Percentiles rank a stretch among this genome's conserved stretches.
These are phyloP conservation scores for Emmonsia crescens DNA, from an alignment of 2,329 filamentous ascomycete species.

Conservation along the genomic window DNA sequence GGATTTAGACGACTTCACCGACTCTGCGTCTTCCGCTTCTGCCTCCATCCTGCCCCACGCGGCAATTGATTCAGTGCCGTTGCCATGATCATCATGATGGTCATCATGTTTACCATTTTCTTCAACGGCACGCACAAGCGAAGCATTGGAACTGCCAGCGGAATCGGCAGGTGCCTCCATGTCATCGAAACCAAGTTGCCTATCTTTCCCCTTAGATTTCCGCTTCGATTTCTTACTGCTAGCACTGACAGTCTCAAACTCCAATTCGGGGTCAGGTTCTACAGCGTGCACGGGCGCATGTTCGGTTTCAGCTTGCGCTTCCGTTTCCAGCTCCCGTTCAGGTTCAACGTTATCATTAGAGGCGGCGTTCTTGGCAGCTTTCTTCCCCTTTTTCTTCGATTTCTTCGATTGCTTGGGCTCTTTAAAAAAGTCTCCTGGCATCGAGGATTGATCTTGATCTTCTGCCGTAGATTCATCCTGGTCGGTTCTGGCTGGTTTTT, in stretches of 20 bases:
- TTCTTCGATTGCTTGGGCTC: not conserved
- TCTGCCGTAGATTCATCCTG: not conserved
- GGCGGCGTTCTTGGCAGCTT: not conserved
- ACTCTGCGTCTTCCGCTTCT: constrained; percentile 15
- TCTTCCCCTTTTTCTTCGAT: constrained; percentile 5
- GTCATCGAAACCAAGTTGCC: not conserved
- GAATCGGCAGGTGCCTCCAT: not conserved
- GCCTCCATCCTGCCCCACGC: not conserved
- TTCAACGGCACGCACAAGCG: not conserved
- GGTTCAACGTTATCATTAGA: not conserved
- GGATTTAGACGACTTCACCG: constrained; percentile 15
- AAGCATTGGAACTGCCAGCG: no score
- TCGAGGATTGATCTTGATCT: not conserved
- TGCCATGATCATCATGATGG: constrained; percentile 13
- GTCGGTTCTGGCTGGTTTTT: not conserved
- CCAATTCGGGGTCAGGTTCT: constrained; percentile 4
- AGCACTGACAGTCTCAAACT: not conserved
- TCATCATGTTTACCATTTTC: not conserved
- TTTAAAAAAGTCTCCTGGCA: not conserved
- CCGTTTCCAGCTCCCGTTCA: not conserved
- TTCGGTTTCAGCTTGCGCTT: constrained; percentile 1
- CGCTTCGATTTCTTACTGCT: constrained; percentile 8
- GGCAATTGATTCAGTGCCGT: constrained; percentile 14
- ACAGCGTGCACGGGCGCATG: no score
- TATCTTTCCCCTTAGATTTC: constrained; percentile 13